phyloP scores from a whole-genome alignment of 1,284 basidiomycete genomes.

The Gymnopus androsaceus region DNA sequence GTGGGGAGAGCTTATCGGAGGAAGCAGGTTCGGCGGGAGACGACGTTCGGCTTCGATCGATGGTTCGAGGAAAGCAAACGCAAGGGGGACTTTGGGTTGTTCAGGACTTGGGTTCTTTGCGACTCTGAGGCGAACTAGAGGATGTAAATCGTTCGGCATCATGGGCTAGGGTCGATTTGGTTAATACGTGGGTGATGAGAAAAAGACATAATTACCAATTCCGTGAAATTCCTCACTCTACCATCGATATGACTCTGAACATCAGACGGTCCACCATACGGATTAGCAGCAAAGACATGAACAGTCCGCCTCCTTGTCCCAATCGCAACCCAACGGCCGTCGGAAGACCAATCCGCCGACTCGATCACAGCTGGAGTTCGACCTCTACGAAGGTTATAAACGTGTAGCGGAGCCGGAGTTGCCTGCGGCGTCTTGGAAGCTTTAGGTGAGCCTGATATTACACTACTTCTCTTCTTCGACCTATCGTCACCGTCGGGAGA shows the following conservation, averaged over 20 bases:
- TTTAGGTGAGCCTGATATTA: too few species aligned
- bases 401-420: slow-evolving; percentile 44
- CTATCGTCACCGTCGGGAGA: too few species aligned
- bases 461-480: too few species aligned
- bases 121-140: slow-evolving; percentile 58
- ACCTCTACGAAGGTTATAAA: slow-evolving; percentile 74
- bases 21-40: slow-evolving; percentile 44
- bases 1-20: slow-evolving; percentile 34
- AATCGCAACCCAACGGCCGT: slow-evolving; percentile 73
- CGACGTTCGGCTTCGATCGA: slow-evolving; percentile 27
- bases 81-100: slow-evolving; percentile 42
- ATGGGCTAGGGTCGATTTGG: slow-evolving; percentile 40
- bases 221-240: slow-evolving; percentile 54
- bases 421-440: too few species aligned
- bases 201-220: slow-evolving; percentile 41
- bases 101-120: slow-evolving; percentile 35
- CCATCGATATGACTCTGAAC: slow-evolving; percentile 63
- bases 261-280: slow-evolving; percentile 72
- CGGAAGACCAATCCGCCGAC: slow-evolving; percentile 55
- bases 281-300: slow-evolving; percentile 78
- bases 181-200: not conserved
- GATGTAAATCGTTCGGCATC: slow-evolving; percentile 53
- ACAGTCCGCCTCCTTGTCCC: slow-evolving; percentile 64
- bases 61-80: slow-evolving; percentile 56
- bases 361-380: slow-evolving; percentile 70